Evolutionary conservation across 2,329 filamentous ascomycete genomes (phyloP).

Genomic region (Microascus cirrosus): DNA sequence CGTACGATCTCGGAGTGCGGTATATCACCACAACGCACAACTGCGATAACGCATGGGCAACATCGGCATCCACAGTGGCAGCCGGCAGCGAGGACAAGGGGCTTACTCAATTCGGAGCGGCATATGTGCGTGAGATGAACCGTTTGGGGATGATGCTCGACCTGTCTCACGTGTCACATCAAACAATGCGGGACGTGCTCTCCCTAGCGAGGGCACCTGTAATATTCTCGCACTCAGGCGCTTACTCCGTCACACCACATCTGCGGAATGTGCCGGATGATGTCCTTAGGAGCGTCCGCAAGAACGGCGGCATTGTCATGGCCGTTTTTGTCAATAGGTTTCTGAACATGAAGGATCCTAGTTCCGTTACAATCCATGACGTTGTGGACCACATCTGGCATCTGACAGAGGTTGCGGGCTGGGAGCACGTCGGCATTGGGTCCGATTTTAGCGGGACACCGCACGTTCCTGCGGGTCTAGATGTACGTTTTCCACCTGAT

Average conservation of each 20-base stretch:
- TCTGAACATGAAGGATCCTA: constrained; percentile 12
- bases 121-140: constrained; percentile 22
- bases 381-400: constrained; percentile 16
- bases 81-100: constrained; percentile 14
- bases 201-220: constrained; percentile 14
- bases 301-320: constrained; percentile 27
- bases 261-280: constrained; percentile 28
- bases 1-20: constrained; percentile 20
- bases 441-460: constrained; percentile 15
- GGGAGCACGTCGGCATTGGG: constrained; percentile 18
- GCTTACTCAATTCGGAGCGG: constrained; percentile 15
- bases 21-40: constrained; percentile 21
- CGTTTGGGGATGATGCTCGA: constrained; percentile 19
- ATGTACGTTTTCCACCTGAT: constrained; percentile 3
- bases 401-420: constrained; percentile 11
- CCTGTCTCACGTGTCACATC: constrained; percentile 17
- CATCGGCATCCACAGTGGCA: constrained; percentile 13
- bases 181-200: constrained; percentile 13
- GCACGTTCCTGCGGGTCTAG: constrained; percentile 6
- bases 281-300: constrained; percentile 18
- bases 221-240: constrained; percentile 21
- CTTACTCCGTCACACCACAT: constrained; percentile 10
- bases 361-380: constrained; percentile 12
- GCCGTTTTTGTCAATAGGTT: constrained; percentile 21
- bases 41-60: constrained; percentile 15